A percentile compares a stretch with the other conserved stretches of the same genome.
Conservation (phyloP, 2,329 filamentous ascomycete genomes). For the Beauveria sp. region DNA sequence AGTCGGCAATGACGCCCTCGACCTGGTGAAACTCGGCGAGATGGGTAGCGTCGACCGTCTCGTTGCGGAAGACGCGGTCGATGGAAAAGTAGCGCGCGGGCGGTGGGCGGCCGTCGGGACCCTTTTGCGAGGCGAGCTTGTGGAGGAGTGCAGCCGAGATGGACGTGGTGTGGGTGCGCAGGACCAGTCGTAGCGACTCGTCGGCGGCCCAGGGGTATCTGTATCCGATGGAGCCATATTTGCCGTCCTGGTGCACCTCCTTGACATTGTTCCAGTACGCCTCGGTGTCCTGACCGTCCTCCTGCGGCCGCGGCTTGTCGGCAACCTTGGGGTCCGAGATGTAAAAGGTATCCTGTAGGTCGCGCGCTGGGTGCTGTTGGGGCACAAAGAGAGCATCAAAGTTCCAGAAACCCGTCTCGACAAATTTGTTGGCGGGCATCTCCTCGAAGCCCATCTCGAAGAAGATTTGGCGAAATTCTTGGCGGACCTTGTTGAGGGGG, state of each 20-base stretch:
- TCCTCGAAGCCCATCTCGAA: slow-evolving; percentile 99
- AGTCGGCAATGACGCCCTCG: slow-evolving; percentile 97
- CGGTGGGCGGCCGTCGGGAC: slow-evolving; percentile 57
- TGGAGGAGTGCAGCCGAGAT: slow-evolving; percentile 87
- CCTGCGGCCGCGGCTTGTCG: slow-evolving; percentile 54
- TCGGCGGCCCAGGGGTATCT: slow-evolving; percentile 88
- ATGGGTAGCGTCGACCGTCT: slow-evolving; percentile 94
- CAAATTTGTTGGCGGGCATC: slow-evolving; percentile 90
- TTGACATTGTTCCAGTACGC: slow-evolving; percentile 84
- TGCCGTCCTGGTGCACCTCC: slow-evolving; percentile 81
- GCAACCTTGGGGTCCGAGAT: slow-evolving; percentile 80
- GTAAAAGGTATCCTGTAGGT: slow-evolving; percentile 98
- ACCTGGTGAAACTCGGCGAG: slow-evolving; percentile 98
- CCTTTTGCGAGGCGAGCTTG: slow-evolving; percentile 75
- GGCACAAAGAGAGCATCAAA: slow-evolving; percentile 96
- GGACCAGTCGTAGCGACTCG: slow-evolving; percentile 78
- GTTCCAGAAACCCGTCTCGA: slow-evolving; percentile 97
- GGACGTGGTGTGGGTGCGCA: slow-evolving; percentile 93
- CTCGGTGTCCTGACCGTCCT: slow-evolving; percentile 61
- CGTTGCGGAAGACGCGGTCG: slow-evolving; percentile 95
- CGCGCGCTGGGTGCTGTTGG: slow-evolving; percentile 94
- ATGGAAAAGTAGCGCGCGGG: slow-evolving; percentile 96
- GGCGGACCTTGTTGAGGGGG: slow-evolving; percentile 85
- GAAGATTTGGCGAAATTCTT: slow-evolving; percentile 96
- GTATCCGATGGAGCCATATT: slow-evolving; percentile 93